Conservation (phyloP, 352 stramenopile genomes). For the Phytophthora cryptogea region DNA sequence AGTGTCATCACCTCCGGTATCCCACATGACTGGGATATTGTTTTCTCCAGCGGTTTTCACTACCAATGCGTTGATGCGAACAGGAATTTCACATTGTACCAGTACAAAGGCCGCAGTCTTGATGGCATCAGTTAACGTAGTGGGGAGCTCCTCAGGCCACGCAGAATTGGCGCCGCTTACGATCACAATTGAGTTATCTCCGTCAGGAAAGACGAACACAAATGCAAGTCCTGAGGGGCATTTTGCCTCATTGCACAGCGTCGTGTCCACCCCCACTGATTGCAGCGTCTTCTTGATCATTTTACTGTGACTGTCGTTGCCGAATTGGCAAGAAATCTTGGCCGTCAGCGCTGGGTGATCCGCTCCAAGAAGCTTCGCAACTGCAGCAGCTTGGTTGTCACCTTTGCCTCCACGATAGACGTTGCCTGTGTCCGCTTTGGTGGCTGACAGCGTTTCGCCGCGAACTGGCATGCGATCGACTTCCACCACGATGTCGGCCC, state of each 20-base stretch:
- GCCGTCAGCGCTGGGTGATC: conserved; percentile 22
- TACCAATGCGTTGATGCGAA: conserved; percentile 50
- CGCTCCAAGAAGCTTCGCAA: conserved; percentile 38
- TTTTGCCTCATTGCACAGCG: conserved; percentile 38
- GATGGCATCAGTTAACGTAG: conserved; percentile 40
- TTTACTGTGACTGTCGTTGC: conserved; percentile 49
- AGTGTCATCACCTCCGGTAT: conserved; percentile 62
- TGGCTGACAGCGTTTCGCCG: conserved; percentile 59
- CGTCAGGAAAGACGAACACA: conserved; percentile 72
- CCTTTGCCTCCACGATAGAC: conserved; percentile 74
- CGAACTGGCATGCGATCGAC: conserved; percentile 53
- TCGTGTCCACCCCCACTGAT: conserved; percentile 37
- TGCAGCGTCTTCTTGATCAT: conserved; percentile 43
- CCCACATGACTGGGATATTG: conserved; percentile 59
- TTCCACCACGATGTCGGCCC: conserved; percentile 69
- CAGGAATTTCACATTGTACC: conserved; percentile 68
- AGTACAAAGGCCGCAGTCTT: conserved; percentile 50
- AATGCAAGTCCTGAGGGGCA: conserved; percentile 67
- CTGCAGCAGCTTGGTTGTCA: conserved; percentile 66
- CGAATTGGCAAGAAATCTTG: conserved; percentile 62
- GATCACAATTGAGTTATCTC: conserved; percentile 82
- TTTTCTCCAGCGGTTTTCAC: conserved; percentile 38
- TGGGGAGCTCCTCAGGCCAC: conserved; percentile 48
- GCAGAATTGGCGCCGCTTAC: conserved; percentile 68
- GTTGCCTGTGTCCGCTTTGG: conserved; percentile 49